phyloP scores from a whole-genome alignment of 2,329 filamentous ascomycete genomes.

The Verticillium zaregamsianum region DNA sequence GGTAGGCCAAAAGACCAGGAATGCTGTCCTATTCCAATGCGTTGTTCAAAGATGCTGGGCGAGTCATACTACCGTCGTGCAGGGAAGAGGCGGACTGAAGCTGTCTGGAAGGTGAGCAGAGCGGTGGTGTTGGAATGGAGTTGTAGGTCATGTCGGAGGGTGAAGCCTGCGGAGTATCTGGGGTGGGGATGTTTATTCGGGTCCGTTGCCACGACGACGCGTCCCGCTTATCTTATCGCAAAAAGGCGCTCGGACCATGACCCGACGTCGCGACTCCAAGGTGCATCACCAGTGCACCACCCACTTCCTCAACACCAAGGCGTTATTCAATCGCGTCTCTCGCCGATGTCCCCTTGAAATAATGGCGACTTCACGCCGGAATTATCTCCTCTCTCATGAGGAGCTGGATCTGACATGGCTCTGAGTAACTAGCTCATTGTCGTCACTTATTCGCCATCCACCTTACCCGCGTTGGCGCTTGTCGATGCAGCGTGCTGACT shows the following conservation, averaged over 20 bases:
- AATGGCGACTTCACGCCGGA: no score
- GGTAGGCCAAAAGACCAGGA: not conserved
- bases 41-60: constrained; percentile 1
- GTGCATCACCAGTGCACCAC: not conserved
- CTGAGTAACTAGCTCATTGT: no score
- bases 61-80: constrained; percentile 1
- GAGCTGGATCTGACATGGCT: no score
- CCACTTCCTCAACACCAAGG: not conserved
- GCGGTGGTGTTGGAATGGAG: not conserved
- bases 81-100: not conserved
- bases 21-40: constrained; percentile 1
- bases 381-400: no score
- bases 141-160: not conserved
- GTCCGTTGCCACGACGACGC: not conserved
- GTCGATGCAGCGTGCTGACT: no score
- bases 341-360: no score
- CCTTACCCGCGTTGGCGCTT: no score
- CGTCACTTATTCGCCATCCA: no score
- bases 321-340: no score
- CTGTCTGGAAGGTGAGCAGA: not conserved
- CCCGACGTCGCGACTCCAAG: not conserved
- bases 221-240: not conserved
- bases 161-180: not conserved
- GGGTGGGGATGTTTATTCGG: constrained; percentile 1
- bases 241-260: not conserved